These are phyloP conservation scores for Erodium maritimum DNA, from an alignment of 345 rosid genomes.

Conservation along the genomic window DNA sequence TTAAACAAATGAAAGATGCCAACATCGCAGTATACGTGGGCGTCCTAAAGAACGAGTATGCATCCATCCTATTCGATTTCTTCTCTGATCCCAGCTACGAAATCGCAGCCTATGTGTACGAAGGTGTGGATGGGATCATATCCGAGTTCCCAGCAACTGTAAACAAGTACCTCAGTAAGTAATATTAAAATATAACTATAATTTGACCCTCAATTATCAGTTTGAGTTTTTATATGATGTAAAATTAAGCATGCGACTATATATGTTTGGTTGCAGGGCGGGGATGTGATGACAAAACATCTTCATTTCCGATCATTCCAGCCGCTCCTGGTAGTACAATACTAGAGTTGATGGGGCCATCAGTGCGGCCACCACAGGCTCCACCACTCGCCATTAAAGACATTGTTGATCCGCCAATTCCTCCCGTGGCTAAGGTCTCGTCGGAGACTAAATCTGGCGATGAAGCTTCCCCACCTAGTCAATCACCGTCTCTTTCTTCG, in stretches of 20 bases:
- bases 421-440: constrained; percentile 27
- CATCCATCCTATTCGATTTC: constrained; percentile 56
- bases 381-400: constrained; percentile 42
- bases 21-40: constrained; percentile 60
- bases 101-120: constrained; percentile 48
- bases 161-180: not conserved
- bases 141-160: not conserved
- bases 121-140: constrained; percentile 40
- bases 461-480: not conserved
- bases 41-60: constrained; percentile 49
- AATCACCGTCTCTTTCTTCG: not conserved
- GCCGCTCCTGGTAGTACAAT: constrained; percentile 40
- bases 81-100: constrained; percentile 56
- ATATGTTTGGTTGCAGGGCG: constrained; percentile 33
- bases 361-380: constrained; percentile 23
- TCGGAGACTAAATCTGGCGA: not conserved
- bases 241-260: not conserved
- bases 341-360: constrained; percentile 12
- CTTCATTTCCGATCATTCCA: constrained; percentile 34
- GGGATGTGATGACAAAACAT: constrained; percentile 38
- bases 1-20: constrained; percentile 43
- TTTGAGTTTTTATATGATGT: not conserved
- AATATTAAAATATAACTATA: not conserved
- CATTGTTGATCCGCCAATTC: constrained; percentile 71
- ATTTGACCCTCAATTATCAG: too few species aligned